Base-by-base conservation (phyloP, 192 early-diverging fungal species). In the Coemansia sp. region DNA sequence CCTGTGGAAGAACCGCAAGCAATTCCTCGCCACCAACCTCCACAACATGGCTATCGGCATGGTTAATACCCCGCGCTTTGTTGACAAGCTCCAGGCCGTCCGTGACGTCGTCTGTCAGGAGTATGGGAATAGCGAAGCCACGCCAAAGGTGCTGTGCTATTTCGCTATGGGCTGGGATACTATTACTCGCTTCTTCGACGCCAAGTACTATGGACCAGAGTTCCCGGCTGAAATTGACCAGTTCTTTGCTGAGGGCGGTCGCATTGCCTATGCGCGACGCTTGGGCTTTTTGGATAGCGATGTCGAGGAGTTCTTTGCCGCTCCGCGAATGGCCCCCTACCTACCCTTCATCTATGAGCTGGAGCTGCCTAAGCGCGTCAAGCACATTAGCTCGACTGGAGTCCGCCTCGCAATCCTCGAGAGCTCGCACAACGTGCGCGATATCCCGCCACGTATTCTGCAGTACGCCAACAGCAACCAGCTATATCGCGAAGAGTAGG, bases 91-190 rank as follows among this genome's bases (percentile, higher is more conserved):
- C 56, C 11, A 43, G 40, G 77, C 72, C 0, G 71, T 79, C 9
- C 33, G 24, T 11, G 62, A 65, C 13, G 35, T 64, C 20, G 69
- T 75, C 26, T 60, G 34, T 33, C 24, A 38, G 16, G 68, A 68
- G 64, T 23, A 31, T 23, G 13, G 13, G 26, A 10, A 9, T 14
- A 31, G 26, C 16, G 51, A 9, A 2, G 9, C 0, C 13, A 4
- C 7, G 28, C 71, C 64, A 9, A 43, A 43, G 8, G 74, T 79
- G 14, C 39, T 72, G 35, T 67, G 70, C 65, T 77, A 86, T 37
- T 94, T 90, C 77, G 86, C 92, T 60, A 79, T 94, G 85, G 92
- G 92, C n/a, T 86, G 82, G 66, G 92, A 94, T 66, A 92, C 92
- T 9, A 70, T 94, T 59, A 86, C 85, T 13, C 85, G 92, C 31